Evolutionary conservation across 495 filamentous ascomycete species (phyloP).

Genomic region (Cairneyella variabilis): DNA sequence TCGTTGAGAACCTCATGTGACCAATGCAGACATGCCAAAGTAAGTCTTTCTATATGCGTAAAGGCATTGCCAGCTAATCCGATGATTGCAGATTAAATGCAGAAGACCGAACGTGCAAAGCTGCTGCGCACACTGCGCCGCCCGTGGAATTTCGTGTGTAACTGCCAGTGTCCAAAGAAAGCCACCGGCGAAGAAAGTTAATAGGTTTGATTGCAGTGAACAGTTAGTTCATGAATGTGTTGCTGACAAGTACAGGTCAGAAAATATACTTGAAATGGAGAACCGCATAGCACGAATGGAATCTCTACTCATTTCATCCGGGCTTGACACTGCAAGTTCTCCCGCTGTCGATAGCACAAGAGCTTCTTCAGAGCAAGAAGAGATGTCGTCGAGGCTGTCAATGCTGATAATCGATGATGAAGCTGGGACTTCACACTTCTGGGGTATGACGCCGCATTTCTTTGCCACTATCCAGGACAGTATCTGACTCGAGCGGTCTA

Average conservation of each 20-base stretch:
- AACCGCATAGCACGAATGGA: slow-evolving; percentile 4
- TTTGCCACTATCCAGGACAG: neutral
- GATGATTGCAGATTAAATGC: neutral
- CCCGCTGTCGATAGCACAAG: neutral
- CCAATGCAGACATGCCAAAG: too few species aligned
- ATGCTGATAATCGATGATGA: slow-evolving; percentile 7
- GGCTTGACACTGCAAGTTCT: too few species aligned
- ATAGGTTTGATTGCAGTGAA: neutral
- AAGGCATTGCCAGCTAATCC: too few species aligned
- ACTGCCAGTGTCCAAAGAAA: neutral
- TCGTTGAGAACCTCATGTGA: too few species aligned
- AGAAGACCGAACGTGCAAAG: neutral
- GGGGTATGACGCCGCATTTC: neutral
- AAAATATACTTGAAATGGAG: neutral
- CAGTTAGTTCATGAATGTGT: neutral
- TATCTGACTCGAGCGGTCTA: neutral
- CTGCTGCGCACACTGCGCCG: neutral
- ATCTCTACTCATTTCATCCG: neutral
- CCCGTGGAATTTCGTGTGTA: neutral
- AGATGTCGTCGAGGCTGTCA: slow-evolving; percentile 4
- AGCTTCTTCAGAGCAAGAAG: neutral
- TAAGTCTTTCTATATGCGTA: too few species aligned
- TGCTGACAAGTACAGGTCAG: neutral
- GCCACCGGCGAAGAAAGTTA: neutral
- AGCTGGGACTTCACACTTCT: neutral